Evolutionary conservation across 441 rosid genomes (phyloP), one percentile per base, ranked within the genome.

Genomic region (Pelargonium fulgidum): DNA sequence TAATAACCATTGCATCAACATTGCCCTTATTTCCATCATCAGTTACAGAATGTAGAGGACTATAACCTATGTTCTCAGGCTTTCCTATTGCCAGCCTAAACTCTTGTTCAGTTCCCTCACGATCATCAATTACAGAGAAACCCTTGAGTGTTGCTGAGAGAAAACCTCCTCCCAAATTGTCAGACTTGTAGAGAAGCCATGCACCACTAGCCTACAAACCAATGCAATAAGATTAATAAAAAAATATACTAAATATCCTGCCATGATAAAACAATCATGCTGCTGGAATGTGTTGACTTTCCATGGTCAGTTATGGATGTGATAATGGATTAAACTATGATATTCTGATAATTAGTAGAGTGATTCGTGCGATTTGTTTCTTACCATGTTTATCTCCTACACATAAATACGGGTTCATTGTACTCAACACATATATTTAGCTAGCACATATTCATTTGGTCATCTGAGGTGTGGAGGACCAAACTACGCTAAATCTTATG

Each of bases 101-200:
- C 70, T 84, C 96, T 77, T 90, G 86, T 80, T 82, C 84, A 70
- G 90, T 89, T 72, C 97, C 98, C 73, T 85, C 93, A 54, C 99
- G 98, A 78, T 95, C 87, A 85, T 95, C 99, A 77, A 85, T 80
- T 70, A 95, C 91, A 73, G 86, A 80, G 73, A 95, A 89, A 69
- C 89, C 91, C 82, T 82, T 86, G 70, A 95, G 89, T 44, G 97
- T 86, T 71, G 99, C 92, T 3, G 96, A 90, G 64, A 95, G 89
- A 73, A 85, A 79, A 69, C 97, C 94, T 70, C 92, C 97, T 64
- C 81, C 85, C 19, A 73, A 68, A 58, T 83, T 81, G 77, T 85
- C 85, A 62, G 94, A 89, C 77, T 89, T 89, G 80, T 85, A 95
- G 36, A 90, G 89, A 73, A 95, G 90, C 99, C 98, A 95, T 68